phyloP scores from a whole-genome alignment of 371 early-diverging fungal species.

The Nematocida ironsii region DNA sequence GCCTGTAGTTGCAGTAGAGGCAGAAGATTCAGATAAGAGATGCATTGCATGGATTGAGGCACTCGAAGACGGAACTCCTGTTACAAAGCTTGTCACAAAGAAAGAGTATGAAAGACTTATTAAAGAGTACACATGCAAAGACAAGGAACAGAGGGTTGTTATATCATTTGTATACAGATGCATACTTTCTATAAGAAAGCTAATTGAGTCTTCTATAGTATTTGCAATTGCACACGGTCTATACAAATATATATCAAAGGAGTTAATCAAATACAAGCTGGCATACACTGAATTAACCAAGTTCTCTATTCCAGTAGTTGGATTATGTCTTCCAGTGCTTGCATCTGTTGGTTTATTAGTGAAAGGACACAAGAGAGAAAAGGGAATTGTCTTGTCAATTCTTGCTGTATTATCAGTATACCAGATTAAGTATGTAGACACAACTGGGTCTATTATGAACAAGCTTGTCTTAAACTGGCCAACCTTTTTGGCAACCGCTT shows the following conservation, averaged over 20 bases:
- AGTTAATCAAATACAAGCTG: no score
- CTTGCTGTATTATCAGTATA: not conserved
- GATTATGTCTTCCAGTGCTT: not conserved
- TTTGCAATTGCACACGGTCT: no score
- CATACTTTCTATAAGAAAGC: not conserved
- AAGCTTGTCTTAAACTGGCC: not conserved
- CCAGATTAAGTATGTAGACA: not conserved
- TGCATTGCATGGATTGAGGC: not conserved
- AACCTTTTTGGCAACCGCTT: not conserved
- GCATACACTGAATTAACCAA: no score
- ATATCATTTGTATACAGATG: not conserved
- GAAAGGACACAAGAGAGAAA: slow-evolving; percentile 2
- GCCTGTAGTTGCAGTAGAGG: not conserved
- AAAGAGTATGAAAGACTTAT: not conserved
- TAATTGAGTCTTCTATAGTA: not conserved
- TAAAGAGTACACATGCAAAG: not conserved
- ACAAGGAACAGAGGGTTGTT: not conserved
- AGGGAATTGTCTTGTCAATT: slow-evolving; percentile 6
- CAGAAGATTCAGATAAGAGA: not conserved
- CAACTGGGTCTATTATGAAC: not conserved
- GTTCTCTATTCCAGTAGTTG: not conserved
- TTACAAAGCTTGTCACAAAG: not conserved
- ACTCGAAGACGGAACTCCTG: not conserved
- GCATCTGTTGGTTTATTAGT: not conserved
- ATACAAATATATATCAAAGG: no score